These are phyloP conservation scores for Patellifolia procumbens DNA, from an alignment of 179 eudicot species.

Conservation along the genomic window DNA sequence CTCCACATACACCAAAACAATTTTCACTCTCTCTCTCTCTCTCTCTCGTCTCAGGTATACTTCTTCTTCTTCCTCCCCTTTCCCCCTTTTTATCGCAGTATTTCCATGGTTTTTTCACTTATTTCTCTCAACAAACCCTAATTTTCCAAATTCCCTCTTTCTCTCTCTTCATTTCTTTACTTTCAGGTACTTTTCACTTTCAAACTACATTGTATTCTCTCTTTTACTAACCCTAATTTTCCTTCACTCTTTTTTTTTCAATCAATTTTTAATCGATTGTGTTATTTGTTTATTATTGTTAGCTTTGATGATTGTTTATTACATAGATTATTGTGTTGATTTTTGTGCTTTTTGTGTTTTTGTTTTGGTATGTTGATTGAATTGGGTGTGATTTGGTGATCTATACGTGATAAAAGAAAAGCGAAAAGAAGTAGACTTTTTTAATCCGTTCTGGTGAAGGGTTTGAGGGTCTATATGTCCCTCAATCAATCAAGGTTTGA, in stretches of 20 bases:
- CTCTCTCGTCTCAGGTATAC: slow-evolving; percentile 4
- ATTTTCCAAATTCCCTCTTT: background rate
- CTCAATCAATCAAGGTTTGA: slow-evolving; percentile 25
- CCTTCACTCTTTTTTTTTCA: background rate
- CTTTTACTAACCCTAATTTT: slow-evolving; percentile 17
- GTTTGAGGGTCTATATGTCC: slow-evolving; percentile 26
- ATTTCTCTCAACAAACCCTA: slow-evolving; percentile 12
- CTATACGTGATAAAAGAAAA: background rate
- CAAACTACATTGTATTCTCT: slow-evolving; percentile 2
- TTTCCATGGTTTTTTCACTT: background rate
- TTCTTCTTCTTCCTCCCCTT: slow-evolving; percentile 5
- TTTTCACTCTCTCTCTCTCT: background rate
- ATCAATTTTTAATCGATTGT: background rate
- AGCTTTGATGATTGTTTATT: background rate
- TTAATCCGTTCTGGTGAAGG: background rate
- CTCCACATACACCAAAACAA: background rate
- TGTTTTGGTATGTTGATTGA: background rate
- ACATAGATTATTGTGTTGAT: background rate
- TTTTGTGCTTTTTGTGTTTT: background rate
- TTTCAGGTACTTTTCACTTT: background rate
- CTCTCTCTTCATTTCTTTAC: slow-evolving; percentile 6
- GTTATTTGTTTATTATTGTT: background rate
- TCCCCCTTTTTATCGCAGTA: background rate
- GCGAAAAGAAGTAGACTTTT: slow-evolving; percentile 11
- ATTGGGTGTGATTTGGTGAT: slow-evolving; percentile 16